Conservation (phyloP, 495 filamentous ascomycete species). For the Cladorrhinum samala region DNA sequence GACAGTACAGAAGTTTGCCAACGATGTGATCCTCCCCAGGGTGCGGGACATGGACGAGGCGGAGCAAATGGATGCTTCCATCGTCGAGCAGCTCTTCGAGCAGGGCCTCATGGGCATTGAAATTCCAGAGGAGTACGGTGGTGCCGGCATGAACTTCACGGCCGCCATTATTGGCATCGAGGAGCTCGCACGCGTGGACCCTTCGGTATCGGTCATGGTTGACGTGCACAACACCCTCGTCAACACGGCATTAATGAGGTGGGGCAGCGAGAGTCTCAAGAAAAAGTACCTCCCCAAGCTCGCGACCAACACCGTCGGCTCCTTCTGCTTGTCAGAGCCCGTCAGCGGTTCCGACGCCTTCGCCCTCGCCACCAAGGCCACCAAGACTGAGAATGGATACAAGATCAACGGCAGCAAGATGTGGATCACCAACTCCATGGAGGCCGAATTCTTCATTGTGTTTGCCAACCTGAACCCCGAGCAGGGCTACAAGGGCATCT, state of each 20-base stretch:
- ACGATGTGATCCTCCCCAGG: constrained; percentile 81
- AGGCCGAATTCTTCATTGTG: constrained; percentile 93
- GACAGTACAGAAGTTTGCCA: constrained; percentile 82
- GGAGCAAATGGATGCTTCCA: constrained; percentile 80
- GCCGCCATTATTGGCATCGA: constrained; percentile 93
- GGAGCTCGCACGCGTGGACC: constrained; percentile 90
- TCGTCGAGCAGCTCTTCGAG: constrained; percentile 93
- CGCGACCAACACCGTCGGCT: constrained; percentile 85
- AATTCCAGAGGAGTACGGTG: constrained; percentile 94
- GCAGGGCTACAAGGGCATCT: constrained; percentile 92
- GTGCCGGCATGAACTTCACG: constrained; percentile 98
- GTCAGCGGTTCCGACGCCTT: constrained; percentile 93
- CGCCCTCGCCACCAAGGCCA: constrained; percentile 83
- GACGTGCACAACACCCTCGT: constrained; percentile 98
- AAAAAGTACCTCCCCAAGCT: constrained; percentile 81
- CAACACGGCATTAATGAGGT: constrained; percentile 88
- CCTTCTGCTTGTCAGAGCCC: constrained; percentile 94
- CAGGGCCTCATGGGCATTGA: constrained; percentile 97
- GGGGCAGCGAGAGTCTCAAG: constrained; percentile 66
- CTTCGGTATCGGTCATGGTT: constrained; percentile 85
- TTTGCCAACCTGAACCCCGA: constrained; percentile 90
- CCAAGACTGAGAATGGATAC: constrained; percentile 66
- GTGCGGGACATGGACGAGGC: constrained; percentile 97
- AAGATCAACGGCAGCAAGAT: constrained; percentile 90
- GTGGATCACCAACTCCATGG: constrained; percentile 98